Base-by-base conservation (phyloP, 2,329 filamentous ascomycete genomes). In the Fusarium continuum region DNA sequence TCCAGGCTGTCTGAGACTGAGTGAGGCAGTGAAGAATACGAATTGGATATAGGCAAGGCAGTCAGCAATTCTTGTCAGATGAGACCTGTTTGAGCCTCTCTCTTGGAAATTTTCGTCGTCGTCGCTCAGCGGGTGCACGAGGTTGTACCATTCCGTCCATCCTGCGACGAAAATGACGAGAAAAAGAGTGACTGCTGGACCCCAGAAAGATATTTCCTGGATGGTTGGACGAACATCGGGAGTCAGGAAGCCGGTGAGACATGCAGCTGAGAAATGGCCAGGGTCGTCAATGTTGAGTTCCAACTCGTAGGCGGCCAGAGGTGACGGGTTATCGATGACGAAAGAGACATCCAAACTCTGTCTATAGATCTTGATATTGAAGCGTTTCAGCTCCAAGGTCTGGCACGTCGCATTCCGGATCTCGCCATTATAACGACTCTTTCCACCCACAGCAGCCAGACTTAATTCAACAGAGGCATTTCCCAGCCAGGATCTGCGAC, bases 31-130 rank as follows among this genome's bases (percentile, higher is more conserved):
- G 57, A 93, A 79, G 39, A 92, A 88, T 44, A 90, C 81, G 70
- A 91, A 92, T 69, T 93, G 90, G 11, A 93, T 84, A 72, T 92
- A 92, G 68, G 91, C 87, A 29, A 93, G 77, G 69, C 89, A 92
- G 70, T 92, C 67, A 11, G 69, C 71, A 4, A 74, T 69, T 22
- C 64, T 55, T 7, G 67, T 70, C 2, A 70, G 29, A 13, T 70
- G 66, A 20, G 54, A 35, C 7, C 68, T 50, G 5, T 47, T 41
- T 3, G 22, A 23, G 17, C 26, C 23, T 40, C 34, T 55, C 4
- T 51, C 45, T 4, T 38, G 14, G 2, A 13, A n/a, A 5, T 6
- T 48, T 8, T 64, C 56, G 2, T 67, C 44, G 1, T 69, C 65
- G 4, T 61, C 65, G 9, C 19, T 26, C 7, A 48, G 2, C 0